Evolutionary conservation across 345 rosid species (phyloP), one percentile per base, ranked within the genome.

Genomic region (Aegle marmelos): DNA sequence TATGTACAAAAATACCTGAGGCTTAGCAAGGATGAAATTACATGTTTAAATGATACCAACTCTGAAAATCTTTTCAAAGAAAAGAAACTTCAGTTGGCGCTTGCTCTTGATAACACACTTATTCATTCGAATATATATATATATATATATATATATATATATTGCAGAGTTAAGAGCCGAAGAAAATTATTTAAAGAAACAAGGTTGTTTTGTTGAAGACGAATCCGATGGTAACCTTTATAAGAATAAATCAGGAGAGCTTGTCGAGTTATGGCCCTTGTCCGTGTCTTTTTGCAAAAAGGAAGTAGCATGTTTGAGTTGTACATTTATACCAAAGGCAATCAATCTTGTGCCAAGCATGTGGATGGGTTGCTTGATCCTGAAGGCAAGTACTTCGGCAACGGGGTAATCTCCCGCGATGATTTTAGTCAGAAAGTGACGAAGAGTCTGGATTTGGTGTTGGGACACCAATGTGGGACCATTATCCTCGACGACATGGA

Each of bases 381-480:
- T 60, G 24, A 8, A n/a, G 17, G 5, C 17, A 50, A 50, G 56
- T 13, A 3, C 56, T 50, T 50, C 19, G 7, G 19, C 17, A 50
- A 17, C 9, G 3, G 14, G 14, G 4, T 50, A 17, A 11, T 13
- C 3, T 11, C 5, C 7, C 2, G 4, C 17, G 5, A 17, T 50
- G 37, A 34, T 64, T 69, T 54, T 9, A 63, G 21, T 17, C 21
- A 64, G 8, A 28, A 21, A 21, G 6, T 5, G 2, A 30, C 41
- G 25, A 79, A 79, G 68, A 79, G 30, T 11, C 73, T 79, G n/a
- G 66, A 73, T 11, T 61, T 79, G 48, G 68, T 79, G 9, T 34
- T 66, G 33, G 78, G 73, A 1, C 61, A 68, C 5, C 68, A 66
- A 24, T 9, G 27, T 7, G 66, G 73, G 16, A 69, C 57, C 25